These are phyloP conservation scores for Eimeria tenella DNA, from an alignment of 169 alveolate species.

Conservation along the genomic window DNA sequence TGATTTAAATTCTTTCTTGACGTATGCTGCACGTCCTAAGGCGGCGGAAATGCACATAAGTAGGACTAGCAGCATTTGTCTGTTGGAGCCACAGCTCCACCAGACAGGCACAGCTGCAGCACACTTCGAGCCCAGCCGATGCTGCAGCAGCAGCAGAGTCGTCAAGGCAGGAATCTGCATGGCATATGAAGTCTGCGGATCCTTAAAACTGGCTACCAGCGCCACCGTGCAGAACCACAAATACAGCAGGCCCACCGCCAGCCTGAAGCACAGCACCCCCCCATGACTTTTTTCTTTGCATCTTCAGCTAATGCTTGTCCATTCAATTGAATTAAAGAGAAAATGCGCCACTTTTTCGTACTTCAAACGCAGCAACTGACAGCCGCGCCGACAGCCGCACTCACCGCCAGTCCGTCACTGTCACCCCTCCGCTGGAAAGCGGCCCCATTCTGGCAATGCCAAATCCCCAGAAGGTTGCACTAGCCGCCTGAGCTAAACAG, in stretches of 20 bases:
- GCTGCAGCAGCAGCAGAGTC: constrained; percentile 8
- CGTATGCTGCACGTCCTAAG: constrained; percentile 29
- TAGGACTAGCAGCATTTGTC: constrained; percentile 1
- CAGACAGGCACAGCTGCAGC: constrained; percentile 30
- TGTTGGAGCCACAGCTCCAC: constrained; percentile 16
- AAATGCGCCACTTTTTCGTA: not conserved
- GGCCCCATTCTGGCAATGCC: constrained; percentile 35
- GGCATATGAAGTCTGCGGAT: not conserved
- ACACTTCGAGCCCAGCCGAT: not conserved
- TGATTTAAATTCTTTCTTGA: not conserved
- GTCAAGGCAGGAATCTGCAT: not conserved
- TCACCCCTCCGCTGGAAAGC: not conserved
- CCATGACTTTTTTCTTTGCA: no score
- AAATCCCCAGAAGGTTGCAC: constrained; percentile 32
- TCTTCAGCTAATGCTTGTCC: no score
- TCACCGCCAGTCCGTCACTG: constrained; percentile 52
- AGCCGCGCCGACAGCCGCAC: not conserved
- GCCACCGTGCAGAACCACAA: not conserved
- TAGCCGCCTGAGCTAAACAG: not conserved
- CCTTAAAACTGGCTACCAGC: constrained; percentile 1
- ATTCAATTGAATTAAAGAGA: no score
- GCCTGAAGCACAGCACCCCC: not conserved
- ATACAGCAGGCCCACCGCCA: constrained; percentile 26
- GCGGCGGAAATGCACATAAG: constrained; percentile 14
- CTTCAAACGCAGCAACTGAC: not conserved